phyloP scores from a whole-genome alignment of 306 rosid genomes.

The Fagus sylvatica region DNA sequence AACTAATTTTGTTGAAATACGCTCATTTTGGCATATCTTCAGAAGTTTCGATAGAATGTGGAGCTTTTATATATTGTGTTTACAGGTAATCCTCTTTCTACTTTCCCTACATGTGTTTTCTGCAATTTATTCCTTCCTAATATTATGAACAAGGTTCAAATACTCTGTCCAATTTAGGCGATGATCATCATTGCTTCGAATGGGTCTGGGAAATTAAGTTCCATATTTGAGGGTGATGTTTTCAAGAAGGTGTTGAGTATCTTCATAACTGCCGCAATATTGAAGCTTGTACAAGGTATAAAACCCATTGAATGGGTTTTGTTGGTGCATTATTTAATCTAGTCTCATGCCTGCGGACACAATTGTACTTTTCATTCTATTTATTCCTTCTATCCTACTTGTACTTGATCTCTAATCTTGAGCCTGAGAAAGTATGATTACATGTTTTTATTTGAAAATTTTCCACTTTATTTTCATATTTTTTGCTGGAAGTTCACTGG shows the following conservation, averaged over 20 bases:
- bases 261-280: conserved; percentile 92
- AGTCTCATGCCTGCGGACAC: neutral
- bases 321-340: conserved; percentile 16
- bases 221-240: conserved; percentile 64
- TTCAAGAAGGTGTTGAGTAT: conserved; percentile 89
- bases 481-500: neutral
- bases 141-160: conserved; percentile 27
- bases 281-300: conserved; percentile 93
- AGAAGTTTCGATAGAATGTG: conserved; percentile 98
- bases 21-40: conserved; percentile 87
- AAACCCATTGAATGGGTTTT: conserved; percentile 25
- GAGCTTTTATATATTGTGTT: conserved; percentile 81
- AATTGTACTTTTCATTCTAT: neutral
- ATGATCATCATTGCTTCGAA: conserved; percentile 94
- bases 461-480: neutral
- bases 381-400: neutral
- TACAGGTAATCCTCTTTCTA: conserved; percentile 63
- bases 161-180: conserved; percentile 53
- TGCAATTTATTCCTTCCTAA: conserved; percentile 22
- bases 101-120: conserved; percentile 9
- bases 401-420: neutral
- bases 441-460: neutral
- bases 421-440: neutral
- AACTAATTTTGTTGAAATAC: conserved; percentile 86
- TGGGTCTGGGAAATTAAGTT: conserved; percentile 62